Percentiles rank a stretch among this genome's conserved stretches.
Evolutionary conservation across 116 monocot genomes (phyloP).

Genomic region (Posidonia oceanica): DNA sequence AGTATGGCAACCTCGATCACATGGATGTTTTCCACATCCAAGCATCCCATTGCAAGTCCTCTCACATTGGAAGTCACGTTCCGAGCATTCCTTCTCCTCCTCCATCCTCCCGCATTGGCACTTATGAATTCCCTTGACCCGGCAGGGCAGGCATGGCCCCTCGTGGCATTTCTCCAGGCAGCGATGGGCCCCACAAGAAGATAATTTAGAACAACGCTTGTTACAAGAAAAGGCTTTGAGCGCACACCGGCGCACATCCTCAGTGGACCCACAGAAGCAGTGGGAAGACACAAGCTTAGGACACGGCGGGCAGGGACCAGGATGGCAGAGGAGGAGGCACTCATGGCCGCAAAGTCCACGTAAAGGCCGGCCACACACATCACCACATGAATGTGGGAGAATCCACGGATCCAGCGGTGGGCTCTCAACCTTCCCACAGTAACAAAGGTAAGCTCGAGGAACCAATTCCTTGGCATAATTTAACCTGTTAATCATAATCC

Average conservation of each 20-base stretch:
- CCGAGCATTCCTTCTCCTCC: constrained; percentile 54
- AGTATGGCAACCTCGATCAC: constrained; percentile 64
- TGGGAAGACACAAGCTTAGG: constrained; percentile 40
- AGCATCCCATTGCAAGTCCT: constrained; percentile 40
- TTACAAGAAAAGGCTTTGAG: constrained; percentile 61
- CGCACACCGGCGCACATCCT: constrained; percentile 60
- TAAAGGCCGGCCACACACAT: constrained; percentile 49
- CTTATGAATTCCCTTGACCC: constrained; percentile 25
- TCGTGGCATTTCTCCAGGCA: constrained; percentile 63
- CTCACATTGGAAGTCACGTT: constrained; percentile 48
- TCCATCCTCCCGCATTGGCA: constrained; percentile 54
- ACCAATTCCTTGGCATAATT: constrained; percentile 8
- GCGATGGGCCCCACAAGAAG: constrained; percentile 42
- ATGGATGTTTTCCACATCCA: constrained; percentile 63
- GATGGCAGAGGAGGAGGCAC: constrained; percentile 92
- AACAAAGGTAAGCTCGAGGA: constrained; percentile 64
- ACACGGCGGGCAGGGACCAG: constrained; percentile 91
- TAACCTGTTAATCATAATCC: background rate
- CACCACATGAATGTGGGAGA: constrained; percentile 89
- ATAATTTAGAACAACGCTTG: constrained; percentile 21
- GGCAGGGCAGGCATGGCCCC: constrained; percentile 62
- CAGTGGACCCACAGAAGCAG: constrained; percentile 69
- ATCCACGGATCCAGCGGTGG: constrained; percentile 77
- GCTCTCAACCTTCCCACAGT: constrained; percentile 64
- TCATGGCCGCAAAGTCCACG: constrained; percentile 41